Conservation (phyloP, 2,329 filamentous ascomycete species). For the Emericellopsis cladophorae region DNA sequence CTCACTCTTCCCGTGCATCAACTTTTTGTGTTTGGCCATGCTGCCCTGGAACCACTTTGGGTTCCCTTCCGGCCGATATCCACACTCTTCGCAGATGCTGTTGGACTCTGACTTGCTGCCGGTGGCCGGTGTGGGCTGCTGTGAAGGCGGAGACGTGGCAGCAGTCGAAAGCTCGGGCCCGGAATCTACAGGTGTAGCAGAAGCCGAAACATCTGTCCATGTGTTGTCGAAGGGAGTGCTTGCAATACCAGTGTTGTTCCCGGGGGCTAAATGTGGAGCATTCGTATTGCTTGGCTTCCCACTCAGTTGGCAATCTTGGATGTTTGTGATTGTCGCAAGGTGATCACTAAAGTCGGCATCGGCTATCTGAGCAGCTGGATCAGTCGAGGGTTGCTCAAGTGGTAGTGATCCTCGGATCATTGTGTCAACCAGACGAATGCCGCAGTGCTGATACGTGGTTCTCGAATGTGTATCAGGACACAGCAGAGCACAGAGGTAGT, state of each 20-base stretch:
- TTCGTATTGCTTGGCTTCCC: too few species aligned
- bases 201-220: not conserved
- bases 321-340: too few species aligned
- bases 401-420: not conserved
- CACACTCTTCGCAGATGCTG: conserved; percentile 36
- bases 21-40: conserved; percentile 45
- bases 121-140: not conserved
- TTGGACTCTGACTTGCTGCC: conserved; percentile 13
- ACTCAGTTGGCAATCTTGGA: too few species aligned
- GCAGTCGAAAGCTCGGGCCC: not conserved
- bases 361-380: too few species aligned
- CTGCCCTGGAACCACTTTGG: conserved; percentile 46
- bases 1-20: conserved; percentile 35
- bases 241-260: too few species aligned
- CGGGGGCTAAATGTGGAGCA: too few species aligned
- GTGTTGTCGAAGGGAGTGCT: too few species aligned
- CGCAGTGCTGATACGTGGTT: not conserved
- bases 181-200: not conserved
- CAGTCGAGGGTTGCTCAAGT: too few species aligned
- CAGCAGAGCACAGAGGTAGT: not conserved
- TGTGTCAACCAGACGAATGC: not conserved
- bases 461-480: not conserved
- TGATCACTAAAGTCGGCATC: too few species aligned
- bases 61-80: conserved; percentile 41
- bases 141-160: conserved; percentile 10